Evolutionary conservation across 805 yeast species (phyloP).

Genomic region (Candida germanica): DNA sequence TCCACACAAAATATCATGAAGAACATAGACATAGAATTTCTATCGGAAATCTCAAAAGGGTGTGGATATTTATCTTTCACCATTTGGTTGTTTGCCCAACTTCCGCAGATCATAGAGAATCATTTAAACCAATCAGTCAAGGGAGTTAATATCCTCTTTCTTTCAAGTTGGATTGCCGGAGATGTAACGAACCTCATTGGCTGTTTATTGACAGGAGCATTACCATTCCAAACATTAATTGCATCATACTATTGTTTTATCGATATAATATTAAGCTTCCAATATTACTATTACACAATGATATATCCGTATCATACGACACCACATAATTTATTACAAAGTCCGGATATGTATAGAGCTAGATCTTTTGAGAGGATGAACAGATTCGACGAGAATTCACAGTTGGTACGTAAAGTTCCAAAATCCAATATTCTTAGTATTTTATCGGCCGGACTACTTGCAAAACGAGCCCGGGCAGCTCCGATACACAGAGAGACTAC

Average conservation of each 20-base stretch:
- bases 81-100: constrained; percentile 70
- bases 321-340: constrained; percentile 36
- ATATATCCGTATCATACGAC: constrained; percentile 39
- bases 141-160: constrained; percentile 32
- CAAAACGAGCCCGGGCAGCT: constrained; percentile 8
- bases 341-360: constrained; percentile 32
- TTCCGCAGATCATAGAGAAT: constrained; percentile 65
- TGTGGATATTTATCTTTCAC: constrained; percentile 36
- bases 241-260: constrained; percentile 72
- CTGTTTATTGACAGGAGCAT: constrained; percentile 70
- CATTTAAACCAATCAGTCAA: constrained; percentile 39
- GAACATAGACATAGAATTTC: too few species aligned
- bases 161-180: constrained; percentile 36
- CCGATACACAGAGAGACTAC: constrained; percentile 4
- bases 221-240: constrained; percentile 74
- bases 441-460: constrained; percentile 7
- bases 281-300: constrained; percentile 66
- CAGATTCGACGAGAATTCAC: constrained; percentile 18
- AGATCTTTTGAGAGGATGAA: constrained; percentile 14
- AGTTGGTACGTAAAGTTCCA: not conserved
- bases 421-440: constrained; percentile 5
- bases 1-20: too few species aligned
- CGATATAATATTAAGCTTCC: constrained; percentile 65
- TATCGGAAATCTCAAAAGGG: too few species aligned
- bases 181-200: constrained; percentile 57